Evolutionary conservation across 1,139 yeast species (phyloP).

Genomic region (Geotrichum candidum): DNA sequence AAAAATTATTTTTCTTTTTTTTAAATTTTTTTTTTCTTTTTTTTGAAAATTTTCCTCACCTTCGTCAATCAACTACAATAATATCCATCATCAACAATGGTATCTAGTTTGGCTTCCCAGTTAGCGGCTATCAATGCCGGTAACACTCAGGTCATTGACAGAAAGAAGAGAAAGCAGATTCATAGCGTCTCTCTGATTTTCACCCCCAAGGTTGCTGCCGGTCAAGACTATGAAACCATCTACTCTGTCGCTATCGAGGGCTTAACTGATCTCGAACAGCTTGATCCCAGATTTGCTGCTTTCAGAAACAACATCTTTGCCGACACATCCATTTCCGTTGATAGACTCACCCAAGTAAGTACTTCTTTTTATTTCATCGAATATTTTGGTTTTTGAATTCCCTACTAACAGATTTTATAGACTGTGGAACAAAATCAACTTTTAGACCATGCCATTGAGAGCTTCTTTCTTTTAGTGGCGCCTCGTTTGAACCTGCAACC

Average conservation of each 20-base stretch:
- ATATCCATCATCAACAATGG: constrained; percentile 14
- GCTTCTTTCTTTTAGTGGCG: constrained; percentile 68
- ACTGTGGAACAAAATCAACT: constrained; percentile 68
- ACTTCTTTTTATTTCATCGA: constrained; percentile 13
- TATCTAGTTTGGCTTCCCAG: constrained; percentile 69
- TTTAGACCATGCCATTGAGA: constrained; percentile 66
- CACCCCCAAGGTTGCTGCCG: constrained; percentile 80
- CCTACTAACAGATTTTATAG: constrained; percentile 20
- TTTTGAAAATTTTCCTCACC: neutral
- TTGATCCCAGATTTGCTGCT: constrained; percentile 68
- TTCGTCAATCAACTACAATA: neutral
- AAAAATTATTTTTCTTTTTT: neutral
- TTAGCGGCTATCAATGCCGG: constrained; percentile 63
- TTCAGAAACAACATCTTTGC: constrained; percentile 73
- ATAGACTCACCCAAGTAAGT: constrained; percentile 62
- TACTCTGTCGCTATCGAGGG: constrained; percentile 72
- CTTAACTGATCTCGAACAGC: constrained; percentile 57
- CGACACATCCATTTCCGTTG: constrained; percentile 70
- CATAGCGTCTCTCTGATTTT: constrained; percentile 86
- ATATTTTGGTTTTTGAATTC: neutral
- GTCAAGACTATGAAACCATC: constrained; percentile 85
- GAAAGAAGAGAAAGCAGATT: constrained; percentile 77
- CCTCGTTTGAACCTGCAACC: constrained; percentile 70
- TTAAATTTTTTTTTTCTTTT: neutral
- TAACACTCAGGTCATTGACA: constrained; percentile 72